phyloP scores from a whole-genome alignment of 2,329 filamentous ascomycete species.

The Penicillium polonicum region DNA sequence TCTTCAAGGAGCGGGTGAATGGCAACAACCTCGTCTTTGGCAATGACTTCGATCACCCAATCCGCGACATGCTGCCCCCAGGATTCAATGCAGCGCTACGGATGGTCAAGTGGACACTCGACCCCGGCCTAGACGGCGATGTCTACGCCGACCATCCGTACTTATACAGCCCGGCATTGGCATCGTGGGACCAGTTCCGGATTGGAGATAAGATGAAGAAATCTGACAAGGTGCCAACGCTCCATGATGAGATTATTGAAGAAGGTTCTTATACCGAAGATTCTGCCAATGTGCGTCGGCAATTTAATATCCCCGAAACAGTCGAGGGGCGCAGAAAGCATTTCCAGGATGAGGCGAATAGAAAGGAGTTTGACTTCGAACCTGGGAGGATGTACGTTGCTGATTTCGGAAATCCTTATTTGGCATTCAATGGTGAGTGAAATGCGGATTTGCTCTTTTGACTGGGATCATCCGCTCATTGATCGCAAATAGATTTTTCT shows the following conservation, averaged over 20 bases:
- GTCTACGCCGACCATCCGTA: conserved; percentile 83
- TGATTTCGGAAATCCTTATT: conserved; percentile 87
- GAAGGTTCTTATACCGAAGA: conserved; percentile 63
- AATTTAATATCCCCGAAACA: conserved; percentile 53
- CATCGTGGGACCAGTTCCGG: conserved; percentile 73
- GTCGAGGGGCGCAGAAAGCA: conserved; percentile 58
- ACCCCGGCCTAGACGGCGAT: conserved; percentile 87
- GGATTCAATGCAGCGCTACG: conserved; percentile 82
- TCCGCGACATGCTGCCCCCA: conserved; percentile 79
- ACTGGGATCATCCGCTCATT: neutral
- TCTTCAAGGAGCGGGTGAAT: conserved; percentile 64
- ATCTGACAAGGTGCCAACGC: conserved; percentile 30
- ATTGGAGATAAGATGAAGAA: conserved; percentile 54
- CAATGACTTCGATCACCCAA: conserved; percentile 91
- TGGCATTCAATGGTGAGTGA: conserved; percentile 72
- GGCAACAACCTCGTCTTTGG: conserved; percentile 81
- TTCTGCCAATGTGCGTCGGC: conserved; percentile 49
- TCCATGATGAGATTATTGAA: conserved; percentile 57
- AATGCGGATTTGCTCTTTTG: neutral
- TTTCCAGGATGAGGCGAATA: conserved; percentile 57
- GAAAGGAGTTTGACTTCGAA: conserved; percentile 62
- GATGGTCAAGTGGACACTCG: conserved; percentile 85
- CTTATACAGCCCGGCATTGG: conserved; percentile 78
- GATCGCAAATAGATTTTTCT: conserved; percentile 33
- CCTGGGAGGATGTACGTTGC: conserved; percentile 60